Percentiles rank a stretch among this genome's conserved stretches.
Evolutionary conservation across 768 basidiomycete species (phyloP).

Genomic region (Lyophyllum shimeji): DNA sequence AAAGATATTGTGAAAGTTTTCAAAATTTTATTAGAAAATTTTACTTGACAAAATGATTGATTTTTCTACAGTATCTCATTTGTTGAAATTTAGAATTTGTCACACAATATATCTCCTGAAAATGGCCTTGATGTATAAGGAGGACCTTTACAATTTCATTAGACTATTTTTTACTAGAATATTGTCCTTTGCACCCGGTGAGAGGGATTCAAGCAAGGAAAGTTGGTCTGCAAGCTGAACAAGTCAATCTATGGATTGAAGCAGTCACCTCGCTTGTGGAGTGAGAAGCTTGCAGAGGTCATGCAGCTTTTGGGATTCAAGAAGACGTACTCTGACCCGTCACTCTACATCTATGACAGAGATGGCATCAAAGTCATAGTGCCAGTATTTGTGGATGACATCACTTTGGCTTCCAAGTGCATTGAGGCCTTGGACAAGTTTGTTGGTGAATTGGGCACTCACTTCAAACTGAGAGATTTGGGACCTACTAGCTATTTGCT

Average conservation of each 20-base stretch:
- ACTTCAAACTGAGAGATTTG: slow-evolving; percentile 2
- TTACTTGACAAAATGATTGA: too few species aligned
- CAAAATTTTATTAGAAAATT: too few species aligned
- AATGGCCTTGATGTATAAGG: too few species aligned
- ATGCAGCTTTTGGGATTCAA: neutral
- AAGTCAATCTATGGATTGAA: neutral
- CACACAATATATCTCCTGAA: too few species aligned
- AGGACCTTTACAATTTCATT: too few species aligned
- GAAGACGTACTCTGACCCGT: neutral
- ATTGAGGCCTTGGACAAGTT: neutral
- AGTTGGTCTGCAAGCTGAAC: neutral
- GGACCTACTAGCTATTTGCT: slow-evolving; percentile 2
- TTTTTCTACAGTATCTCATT: too few species aligned
- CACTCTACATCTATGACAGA: neutral
- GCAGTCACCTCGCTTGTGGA: neutral
- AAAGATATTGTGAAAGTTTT: too few species aligned
- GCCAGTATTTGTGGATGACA: neutral
- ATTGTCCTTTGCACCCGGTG: too few species aligned
- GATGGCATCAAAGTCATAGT: neutral
- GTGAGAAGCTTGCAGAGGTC: neutral
- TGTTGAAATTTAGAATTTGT: too few species aligned
- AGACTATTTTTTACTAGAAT: too few species aligned
- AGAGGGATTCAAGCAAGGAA: neutral
- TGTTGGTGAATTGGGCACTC: neutral
- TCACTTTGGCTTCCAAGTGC: neutral